Evolutionary conservation across 306 rosid species (phyloP).

Genomic region (Alnus rubra): DNA sequence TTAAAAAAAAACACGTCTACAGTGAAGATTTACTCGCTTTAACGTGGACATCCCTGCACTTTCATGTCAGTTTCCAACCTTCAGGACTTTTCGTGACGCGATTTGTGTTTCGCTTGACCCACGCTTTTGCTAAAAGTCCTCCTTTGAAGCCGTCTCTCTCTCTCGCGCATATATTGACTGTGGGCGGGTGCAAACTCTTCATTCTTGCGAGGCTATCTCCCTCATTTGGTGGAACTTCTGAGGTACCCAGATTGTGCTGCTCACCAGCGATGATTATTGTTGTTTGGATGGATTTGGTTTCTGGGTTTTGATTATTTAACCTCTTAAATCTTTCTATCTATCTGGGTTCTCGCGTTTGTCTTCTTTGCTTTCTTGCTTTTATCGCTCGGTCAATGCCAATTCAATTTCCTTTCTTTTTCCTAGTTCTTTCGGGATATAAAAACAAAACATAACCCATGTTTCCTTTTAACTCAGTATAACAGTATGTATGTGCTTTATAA

Average conservation of each 20-base stretch:
- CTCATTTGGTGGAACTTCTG: conserved; percentile 20
- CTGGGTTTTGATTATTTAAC: conserved; percentile 30
- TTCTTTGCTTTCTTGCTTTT: conserved; percentile 11
- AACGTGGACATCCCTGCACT: not conserved
- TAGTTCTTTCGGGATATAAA: conserved; percentile 9
- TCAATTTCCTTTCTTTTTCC: conserved; percentile 10
- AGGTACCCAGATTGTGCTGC: conserved; percentile 46
- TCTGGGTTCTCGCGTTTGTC: conserved; percentile 18
- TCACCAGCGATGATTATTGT: not conserved
- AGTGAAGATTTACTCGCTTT: not conserved
- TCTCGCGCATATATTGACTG: not conserved
- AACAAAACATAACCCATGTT: not conserved
- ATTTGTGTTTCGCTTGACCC: conserved; percentile 20
- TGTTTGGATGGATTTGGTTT: conserved; percentile 21
- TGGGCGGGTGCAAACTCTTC: not conserved
- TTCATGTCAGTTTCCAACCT: conserved; percentile 38
- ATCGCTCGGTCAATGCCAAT: conserved; percentile 26
- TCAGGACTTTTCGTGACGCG: conserved; percentile 47
- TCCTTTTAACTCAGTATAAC: not conserved
- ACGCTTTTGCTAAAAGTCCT: conserved; percentile 22
- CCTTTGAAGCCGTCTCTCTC: conserved; percentile 25
- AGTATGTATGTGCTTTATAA: not conserved
- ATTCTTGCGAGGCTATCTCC: not conserved
- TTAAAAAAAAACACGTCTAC: conserved; percentile 10
- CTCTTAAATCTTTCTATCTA: conserved; percentile 11